Evolutionary conservation across 257 asterid genomes (phyloP).

Genomic region (Primulina tabacum): DNA sequence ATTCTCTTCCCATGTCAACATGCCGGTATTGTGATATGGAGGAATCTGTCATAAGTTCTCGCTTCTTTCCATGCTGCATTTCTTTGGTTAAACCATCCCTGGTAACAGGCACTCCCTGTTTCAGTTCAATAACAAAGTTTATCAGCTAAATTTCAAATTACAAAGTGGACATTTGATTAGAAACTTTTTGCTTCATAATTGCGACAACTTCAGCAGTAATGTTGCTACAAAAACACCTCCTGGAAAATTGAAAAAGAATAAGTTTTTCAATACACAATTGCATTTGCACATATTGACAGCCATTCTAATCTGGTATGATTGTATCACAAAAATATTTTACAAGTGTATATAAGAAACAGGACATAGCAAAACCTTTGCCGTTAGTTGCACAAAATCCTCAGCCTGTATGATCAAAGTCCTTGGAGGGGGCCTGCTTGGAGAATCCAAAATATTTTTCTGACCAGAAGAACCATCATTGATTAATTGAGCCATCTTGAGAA

Average conservation of each 20-base stretch:
- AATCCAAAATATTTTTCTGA: slow-evolving; percentile 42
- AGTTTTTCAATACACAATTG: background rate
- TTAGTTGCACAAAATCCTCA: slow-evolving; percentile 85
- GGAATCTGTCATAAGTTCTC: slow-evolving; percentile 87
- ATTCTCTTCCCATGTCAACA: slow-evolving; percentile 64
- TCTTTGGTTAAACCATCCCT: slow-evolving; percentile 58
- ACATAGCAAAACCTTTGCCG: slow-evolving; percentile 63
- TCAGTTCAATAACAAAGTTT: slow-evolving; percentile 29
- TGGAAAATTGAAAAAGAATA: slow-evolving; percentile 17
- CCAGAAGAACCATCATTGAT: slow-evolving; percentile 69
- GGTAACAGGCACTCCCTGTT: slow-evolving; percentile 73
- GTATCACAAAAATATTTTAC: background rate
- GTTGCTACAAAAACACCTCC: slow-evolving; percentile 14
- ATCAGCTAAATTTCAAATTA: background rate
- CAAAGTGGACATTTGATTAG: slow-evolving; percentile 12
- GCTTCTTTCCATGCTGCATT: slow-evolving; percentile 61
- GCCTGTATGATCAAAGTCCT: slow-evolving; percentile 69
- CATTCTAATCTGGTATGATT: background rate
- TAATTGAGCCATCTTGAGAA: slow-evolving; percentile 84
- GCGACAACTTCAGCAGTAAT: background rate
- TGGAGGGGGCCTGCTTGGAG: slow-evolving; percentile 50
- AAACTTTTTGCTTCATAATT: background rate
- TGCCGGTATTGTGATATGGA: slow-evolving; percentile 72
- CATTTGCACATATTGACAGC: background rate
- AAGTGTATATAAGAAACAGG: background rate